phyloP scores from a whole-genome alignment of 257 asterid species.

The Ehretia macrophylla region DNA sequence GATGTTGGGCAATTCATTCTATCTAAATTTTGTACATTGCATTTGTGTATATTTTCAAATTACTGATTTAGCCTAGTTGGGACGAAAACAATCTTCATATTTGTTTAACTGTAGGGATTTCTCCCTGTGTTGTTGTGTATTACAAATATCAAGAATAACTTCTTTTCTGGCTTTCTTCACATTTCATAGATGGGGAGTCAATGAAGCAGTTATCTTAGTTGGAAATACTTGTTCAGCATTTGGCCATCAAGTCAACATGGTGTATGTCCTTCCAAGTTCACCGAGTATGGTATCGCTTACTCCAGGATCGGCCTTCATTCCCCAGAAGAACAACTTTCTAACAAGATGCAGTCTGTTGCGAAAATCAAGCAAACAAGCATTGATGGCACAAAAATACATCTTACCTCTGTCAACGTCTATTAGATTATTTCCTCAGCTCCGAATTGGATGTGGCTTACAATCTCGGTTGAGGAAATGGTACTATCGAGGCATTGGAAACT shows the following conservation, averaged over 20 bases:
- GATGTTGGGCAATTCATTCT: no score
- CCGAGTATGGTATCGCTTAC: slow-evolving; percentile 34
- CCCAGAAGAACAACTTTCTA: slow-evolving; percentile 34
- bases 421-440: slow-evolving; percentile 75
- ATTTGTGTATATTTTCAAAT: no score
- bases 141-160: neutral
- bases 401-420: slow-evolving; percentile 71
- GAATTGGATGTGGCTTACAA: slow-evolving; percentile 34
- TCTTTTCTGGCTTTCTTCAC: neutral
- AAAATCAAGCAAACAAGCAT: neutral
- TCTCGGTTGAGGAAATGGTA: slow-evolving; percentile 30
- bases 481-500: slow-evolving; percentile 28
- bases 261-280: slow-evolving; percentile 51
- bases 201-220: slow-evolving; percentile 24
- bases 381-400: slow-evolving; percentile 26
- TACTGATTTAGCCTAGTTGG: no score
- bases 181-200: slow-evolving; percentile 38
- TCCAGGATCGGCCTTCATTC: slow-evolving; percentile 34
- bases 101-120: neutral
- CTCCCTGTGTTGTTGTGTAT: neutral
- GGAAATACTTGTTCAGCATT: slow-evolving; percentile 21
- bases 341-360: slow-evolving; percentile 12
- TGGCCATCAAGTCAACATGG: slow-evolving; percentile 40
- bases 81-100: neutral
- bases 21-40: no score